Conservation (phyloP, 192 early-diverging fungal genomes). For the Coemansia sp. region DNA sequence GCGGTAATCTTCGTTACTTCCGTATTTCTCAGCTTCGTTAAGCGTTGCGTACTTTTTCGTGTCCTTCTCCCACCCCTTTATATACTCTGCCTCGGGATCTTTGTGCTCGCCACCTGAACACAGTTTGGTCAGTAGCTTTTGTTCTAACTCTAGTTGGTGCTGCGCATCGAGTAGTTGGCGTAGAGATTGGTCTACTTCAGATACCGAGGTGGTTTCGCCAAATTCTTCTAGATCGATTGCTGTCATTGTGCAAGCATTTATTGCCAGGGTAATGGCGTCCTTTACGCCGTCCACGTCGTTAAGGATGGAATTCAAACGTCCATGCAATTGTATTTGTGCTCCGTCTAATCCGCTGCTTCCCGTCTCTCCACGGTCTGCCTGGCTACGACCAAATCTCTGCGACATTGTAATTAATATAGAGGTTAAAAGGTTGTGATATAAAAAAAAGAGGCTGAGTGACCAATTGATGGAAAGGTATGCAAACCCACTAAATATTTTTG, state of each 20-base stretch:
- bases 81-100: slow-evolving; percentile 18
- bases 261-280: slow-evolving; percentile 24
- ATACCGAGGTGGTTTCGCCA: slow-evolving; percentile 16
- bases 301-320: slow-evolving; percentile 10
- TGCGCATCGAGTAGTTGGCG: slow-evolving; percentile 39
- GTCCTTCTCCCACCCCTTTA: slow-evolving; percentile 7
- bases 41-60: slow-evolving; percentile 12
- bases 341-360: not conserved
- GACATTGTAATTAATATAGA: not conserved
- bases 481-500: not conserved
- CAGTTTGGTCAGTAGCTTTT: slow-evolving; percentile 13
- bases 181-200: slow-evolving; percentile 24
- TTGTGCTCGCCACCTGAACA: slow-evolving; percentile 10
- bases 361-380: not conserved
- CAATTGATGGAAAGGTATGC: not conserved
- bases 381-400: slow-evolving; percentile 9
- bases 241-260: slow-evolving; percentile 27
- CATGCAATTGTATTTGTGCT: slow-evolving; percentile 27
- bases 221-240: slow-evolving; percentile 33
- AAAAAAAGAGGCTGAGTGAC: not conserved
- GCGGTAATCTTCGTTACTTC: slow-evolving; percentile 22
- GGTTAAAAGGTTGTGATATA: not conserved
- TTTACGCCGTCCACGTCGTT: slow-evolving; percentile 12
- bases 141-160: slow-evolving; percentile 29
- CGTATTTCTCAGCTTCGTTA: slow-evolving; percentile 29